Base-by-base conservation (phyloP, 345 rosid genomes). In the Eucalyptus tenuipes region DNA sequence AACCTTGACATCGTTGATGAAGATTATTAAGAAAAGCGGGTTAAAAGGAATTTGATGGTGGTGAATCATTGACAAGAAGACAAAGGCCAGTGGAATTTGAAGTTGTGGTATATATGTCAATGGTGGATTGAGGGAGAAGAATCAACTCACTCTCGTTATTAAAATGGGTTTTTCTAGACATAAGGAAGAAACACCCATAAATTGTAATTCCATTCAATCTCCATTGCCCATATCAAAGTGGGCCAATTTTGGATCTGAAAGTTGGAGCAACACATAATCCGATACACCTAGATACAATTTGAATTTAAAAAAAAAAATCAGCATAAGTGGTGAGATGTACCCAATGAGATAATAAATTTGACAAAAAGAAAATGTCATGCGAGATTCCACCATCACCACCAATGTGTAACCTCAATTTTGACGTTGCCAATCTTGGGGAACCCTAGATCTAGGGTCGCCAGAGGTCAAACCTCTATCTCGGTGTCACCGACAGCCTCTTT, bases 351-450 rank as follows among this genome's bases (percentile, higher is more conserved):
- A 68, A 68, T 3, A 17, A 68, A 55, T 33, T 68, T 22, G 24
- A 68, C 3, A 33, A 2, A 33, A 3, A 14, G 4, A 31, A 64
- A n/a, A 7, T 14, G 3, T 13, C 3, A n/a, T 4, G 10, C 10
- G 11, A 31, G 6, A 13, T 37, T 71, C 4, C 13, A 37, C 7
- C 7, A 0, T 37, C 1, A 31, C 16, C 6, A 16, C 3, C 0
- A 0, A 24, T 15, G 2, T 5, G 13, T 13, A 18, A 10, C 4
- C 82, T 75, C 14, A 37, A 37, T 17, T 37, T 3, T 8, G 45
- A 33, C 25, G 13, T 71, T 6, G 4, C 13, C 45, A 3, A 10
- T 24, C 45, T 37, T 4, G 1, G 3, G 45, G 27, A 40, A 37
- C 27, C 45, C 7, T 71, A 71, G 7, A 18, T 16, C 2, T 33